Percentiles rank a stretch among this genome's conserved stretches.
phyloP scores from a whole-genome alignment of 768 basidiomycete genomes.

The Neoboletus magnificus region DNA sequence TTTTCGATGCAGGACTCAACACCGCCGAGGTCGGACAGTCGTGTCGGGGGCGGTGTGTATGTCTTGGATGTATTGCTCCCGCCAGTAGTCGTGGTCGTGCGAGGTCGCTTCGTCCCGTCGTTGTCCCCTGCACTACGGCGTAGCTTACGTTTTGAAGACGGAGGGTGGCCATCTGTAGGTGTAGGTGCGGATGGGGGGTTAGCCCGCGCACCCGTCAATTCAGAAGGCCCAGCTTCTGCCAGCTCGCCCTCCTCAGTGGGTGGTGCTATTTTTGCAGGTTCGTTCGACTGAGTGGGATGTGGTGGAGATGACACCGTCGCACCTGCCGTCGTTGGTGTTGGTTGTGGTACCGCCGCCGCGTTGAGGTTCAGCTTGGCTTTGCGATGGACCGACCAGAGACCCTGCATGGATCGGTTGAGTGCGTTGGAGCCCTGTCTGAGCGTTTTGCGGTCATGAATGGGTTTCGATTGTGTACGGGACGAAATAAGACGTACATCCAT shows the following conservation, averaged over 20 bases:
- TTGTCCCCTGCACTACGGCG: slow-evolving; percentile 45
- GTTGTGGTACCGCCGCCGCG: slow-evolving; percentile 9
- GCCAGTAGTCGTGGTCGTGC: slow-evolving; percentile 33
- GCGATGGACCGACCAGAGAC: slow-evolving; percentile 69
- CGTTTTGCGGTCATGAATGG: slow-evolving; percentile 26
- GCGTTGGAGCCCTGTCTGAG: slow-evolving; percentile 69
- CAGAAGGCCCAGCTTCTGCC: slow-evolving; percentile 7
- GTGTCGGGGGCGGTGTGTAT: slow-evolving; percentile 66
- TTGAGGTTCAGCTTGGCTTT: slow-evolving; percentile 70
- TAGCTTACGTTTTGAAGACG: slow-evolving; percentile 58
- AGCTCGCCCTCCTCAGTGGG: slow-evolving; percentile 17
- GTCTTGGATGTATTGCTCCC: slow-evolving; percentile 29
- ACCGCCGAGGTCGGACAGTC: slow-evolving; percentile 86
- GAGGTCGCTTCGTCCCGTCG: slow-evolving; percentile 54
- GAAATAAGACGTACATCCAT: slow-evolving; percentile 18
- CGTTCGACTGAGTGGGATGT: slow-evolving; percentile 6
- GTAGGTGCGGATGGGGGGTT: neutral
- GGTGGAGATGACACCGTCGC: neutral
- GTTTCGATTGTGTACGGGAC: neutral
- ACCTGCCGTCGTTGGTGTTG: slow-evolving; percentile 4
- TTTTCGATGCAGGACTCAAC: slow-evolving; percentile 84
- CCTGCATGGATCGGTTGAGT: slow-evolving; percentile 77
- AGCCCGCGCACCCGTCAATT: neutral
- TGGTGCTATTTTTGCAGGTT: slow-evolving; percentile 26
- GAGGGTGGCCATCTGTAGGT: slow-evolving; percentile 10